Percentiles rank a stretch among this genome's conserved stretches.
Conservation (phyloP, 2,329 filamentous ascomycete species). For the Xylariaceae sp. region DNA sequence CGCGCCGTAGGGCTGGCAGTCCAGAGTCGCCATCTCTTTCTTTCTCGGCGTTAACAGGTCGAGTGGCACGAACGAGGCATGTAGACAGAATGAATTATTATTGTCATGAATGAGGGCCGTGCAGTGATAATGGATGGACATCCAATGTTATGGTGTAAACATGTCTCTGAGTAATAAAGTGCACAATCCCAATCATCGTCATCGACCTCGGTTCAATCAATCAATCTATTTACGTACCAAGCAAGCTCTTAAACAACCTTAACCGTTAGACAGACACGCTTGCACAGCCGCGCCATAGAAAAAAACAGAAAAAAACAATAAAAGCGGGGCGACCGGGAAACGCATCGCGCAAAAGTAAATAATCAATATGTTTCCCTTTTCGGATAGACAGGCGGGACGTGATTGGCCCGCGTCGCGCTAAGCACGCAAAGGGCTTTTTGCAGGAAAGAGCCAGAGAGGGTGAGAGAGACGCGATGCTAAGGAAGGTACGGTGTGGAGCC, state of each 20-base stretch:
- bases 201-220: neutral
- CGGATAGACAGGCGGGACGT: constrained; percentile 19
- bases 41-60: neutral
- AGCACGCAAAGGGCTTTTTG: constrained; percentile 7
- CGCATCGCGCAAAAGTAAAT: constrained; percentile 20
- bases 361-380: constrained; percentile 32
- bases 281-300: neutral
- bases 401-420: constrained; percentile 26
- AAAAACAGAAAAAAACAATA: neutral
- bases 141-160: neutral
- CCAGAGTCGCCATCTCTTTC: neutral
- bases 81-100: neutral
- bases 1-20: neutral
- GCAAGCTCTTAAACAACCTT: too few species aligned
- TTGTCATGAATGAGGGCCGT: neutral
- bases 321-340: constrained; percentile 25
- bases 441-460: neutral
- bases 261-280: neutral
- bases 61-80: neutral
- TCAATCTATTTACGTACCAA: neutral
- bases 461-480: constrained; percentile 23
- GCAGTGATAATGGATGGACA: neutral
- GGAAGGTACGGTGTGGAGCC: constrained; percentile 22
- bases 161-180: neutral
- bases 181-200: neutral